Evolutionary conservation across 176 grass and related monocot genomes (phyloP).

Genomic region (sorghum (Sorghum bicolor)): DNA sequence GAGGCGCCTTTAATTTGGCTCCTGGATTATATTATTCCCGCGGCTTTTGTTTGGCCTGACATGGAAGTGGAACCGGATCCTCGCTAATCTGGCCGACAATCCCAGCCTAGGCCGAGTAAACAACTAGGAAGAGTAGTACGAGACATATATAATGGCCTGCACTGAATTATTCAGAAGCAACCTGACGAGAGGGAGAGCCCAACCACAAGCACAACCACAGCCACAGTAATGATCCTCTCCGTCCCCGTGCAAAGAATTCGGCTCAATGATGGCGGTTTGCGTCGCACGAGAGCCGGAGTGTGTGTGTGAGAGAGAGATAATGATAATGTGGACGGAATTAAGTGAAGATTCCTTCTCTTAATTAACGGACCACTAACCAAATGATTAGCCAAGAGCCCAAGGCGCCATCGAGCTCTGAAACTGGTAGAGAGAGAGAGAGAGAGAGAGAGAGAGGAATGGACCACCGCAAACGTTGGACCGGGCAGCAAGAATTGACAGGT

Average conservation of each 20-base stretch:
- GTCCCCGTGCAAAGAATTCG: slow-evolving; percentile 15
- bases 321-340: not conserved
- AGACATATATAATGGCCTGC: not conserved
- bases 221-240: not conserved
- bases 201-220: not conserved
- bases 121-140: not conserved
- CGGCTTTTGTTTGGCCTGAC: slow-evolving; percentile 28
- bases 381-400: slow-evolving; percentile 31
- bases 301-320: too few species aligned
- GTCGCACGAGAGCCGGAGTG: not conserved
- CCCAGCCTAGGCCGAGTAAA: slow-evolving; percentile 25
- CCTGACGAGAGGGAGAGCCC: slow-evolving; percentile 16
- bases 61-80: slow-evolving; percentile 62
- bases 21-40: slow-evolving; percentile 19
- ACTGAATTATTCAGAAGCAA: slow-evolving; percentile 39
- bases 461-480: not conserved
- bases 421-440: not conserved
- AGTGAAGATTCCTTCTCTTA: not conserved
- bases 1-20: not conserved
- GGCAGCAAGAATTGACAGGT: not conserved
- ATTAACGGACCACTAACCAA: not conserved
- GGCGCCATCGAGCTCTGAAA: not conserved
- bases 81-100: slow-evolving; percentile 53
- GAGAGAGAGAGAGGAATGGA: not conserved
- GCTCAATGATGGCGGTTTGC: slow-evolving; percentile 25